Conservation (phyloP, 106 monocot genomes). For the Hemerocallis citrina region DNA sequence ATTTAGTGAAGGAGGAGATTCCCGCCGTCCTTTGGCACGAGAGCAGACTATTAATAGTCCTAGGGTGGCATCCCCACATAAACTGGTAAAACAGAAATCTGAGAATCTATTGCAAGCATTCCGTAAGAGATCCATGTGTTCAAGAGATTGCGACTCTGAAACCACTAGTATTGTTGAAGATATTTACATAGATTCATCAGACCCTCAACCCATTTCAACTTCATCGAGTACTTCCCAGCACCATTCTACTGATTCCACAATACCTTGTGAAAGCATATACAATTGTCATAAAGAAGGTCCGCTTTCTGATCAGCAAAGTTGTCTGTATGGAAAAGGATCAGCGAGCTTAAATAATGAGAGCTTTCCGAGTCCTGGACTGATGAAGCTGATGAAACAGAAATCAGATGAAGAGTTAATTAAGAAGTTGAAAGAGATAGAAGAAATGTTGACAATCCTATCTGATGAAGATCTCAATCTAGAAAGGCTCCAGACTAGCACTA, state of each 20-base stretch:
- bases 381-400: conserved; percentile 11
- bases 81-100: conserved; percentile 13
- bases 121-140: conserved; percentile 16
- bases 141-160: conserved; percentile 42
- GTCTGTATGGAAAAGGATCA: conserved; percentile 13
- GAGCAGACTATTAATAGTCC: conserved; percentile 1
- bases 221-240: conserved; percentile 6
- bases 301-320: conserved; percentile 12
- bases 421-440: conserved; percentile 58
- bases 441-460: conserved; percentile 20
- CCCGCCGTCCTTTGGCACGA: conserved; percentile 6
- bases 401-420: conserved; percentile 42
- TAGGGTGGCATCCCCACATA: conserved; percentile 15
- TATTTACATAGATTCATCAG: conserved; percentile 57
- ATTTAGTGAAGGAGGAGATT: too few relatives aligned
- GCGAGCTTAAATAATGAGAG: conserved; percentile 8
- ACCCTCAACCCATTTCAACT: conserved; percentile 10
- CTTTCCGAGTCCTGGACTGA: too few relatives aligned
- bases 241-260: conserved; percentile 12
- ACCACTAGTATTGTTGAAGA: conserved; percentile 48
- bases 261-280: conserved; percentile 6
- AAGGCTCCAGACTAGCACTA: conserved; percentile 9
- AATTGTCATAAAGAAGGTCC: conserved; percentile 9
- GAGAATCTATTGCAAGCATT: conserved; percentile 16
- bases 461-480: conserved; percentile 43